Conservation (phyloP, 2,329 filamentous ascomycete genomes). For the Botrytis fragariae region DNA sequence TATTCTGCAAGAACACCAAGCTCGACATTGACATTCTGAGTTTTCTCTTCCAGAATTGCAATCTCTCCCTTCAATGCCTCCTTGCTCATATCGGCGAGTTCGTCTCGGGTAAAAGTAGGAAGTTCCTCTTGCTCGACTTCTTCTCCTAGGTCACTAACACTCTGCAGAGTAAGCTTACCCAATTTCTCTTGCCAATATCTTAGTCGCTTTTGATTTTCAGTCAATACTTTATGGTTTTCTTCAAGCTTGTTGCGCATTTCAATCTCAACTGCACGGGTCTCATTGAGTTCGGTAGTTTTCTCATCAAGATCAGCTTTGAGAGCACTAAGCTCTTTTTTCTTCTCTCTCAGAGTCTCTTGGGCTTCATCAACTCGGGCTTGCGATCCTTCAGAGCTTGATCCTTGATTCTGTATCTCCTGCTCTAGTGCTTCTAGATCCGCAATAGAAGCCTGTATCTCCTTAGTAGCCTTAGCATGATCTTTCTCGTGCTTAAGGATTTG, state of each 20-base stretch:
- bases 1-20: slow-evolving; percentile 87
- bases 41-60: slow-evolving; percentile 67
- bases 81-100: slow-evolving; percentile 61
- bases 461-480: slow-evolving; percentile 71
- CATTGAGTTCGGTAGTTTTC: slow-evolving; percentile 81
- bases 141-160: slow-evolving; percentile 68
- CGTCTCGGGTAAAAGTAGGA: slow-evolving; percentile 73
- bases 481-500: slow-evolving; percentile 84
- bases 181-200: slow-evolving; percentile 90
- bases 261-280: slow-evolving; percentile 84
- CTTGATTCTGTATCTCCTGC: slow-evolving; percentile 74
- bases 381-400: slow-evolving; percentile 69
- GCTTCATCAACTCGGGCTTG: slow-evolving; percentile 76
- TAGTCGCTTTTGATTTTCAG: slow-evolving; percentile 80
- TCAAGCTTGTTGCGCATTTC: slow-evolving; percentile 99
- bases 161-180: slow-evolving; percentile 77
- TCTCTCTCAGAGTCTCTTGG: slow-evolving; percentile 71
- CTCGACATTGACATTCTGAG: slow-evolving; percentile 83
- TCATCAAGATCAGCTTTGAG: slow-evolving; percentile 85
- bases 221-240: slow-evolving; percentile 85
- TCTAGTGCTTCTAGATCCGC: slow-evolving; percentile 76
- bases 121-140: slow-evolving; percentile 57
- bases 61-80: slow-evolving; percentile 67
- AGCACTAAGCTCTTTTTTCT: slow-evolving; percentile 74
- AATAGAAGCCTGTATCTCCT: slow-evolving; percentile 71